Percentiles rank a stretch among this genome's conserved stretches.
Conservation (phyloP, 176 grass and related monocot species). For the Carex myosuroides region DNA sequence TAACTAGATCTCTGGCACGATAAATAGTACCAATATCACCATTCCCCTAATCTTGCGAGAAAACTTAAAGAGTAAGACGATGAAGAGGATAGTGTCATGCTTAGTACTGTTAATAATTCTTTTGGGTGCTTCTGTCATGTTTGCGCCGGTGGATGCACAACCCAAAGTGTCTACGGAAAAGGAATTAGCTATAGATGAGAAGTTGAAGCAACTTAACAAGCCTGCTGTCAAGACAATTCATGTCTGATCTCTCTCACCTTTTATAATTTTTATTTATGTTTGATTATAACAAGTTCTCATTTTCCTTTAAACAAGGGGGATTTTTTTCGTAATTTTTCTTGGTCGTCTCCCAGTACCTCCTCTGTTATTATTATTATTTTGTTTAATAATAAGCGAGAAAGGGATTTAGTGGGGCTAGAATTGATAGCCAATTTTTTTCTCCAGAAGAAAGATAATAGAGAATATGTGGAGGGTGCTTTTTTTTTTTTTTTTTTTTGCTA, state of each 20-base stretch:
- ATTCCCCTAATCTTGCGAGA: background rate
- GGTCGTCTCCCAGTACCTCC: background rate
- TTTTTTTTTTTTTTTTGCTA: too few relatives aligned
- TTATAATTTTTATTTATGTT: background rate
- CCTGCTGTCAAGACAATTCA: conserved; percentile 24
- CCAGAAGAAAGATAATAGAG: too few relatives aligned
- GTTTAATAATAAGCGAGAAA: background rate
- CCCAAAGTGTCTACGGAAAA: background rate
- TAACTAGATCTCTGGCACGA: background rate
- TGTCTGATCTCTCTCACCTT: background rate
- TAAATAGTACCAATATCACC: background rate
- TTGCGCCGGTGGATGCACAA: background rate
- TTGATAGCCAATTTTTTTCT: too few relatives aligned
- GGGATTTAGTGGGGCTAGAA: background rate
- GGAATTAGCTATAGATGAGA: conserved; percentile 18
- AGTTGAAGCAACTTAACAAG: conserved; percentile 25
- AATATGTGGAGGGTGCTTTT: too few relatives aligned
- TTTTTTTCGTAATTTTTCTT: background rate
- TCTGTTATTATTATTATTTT: too few relatives aligned
- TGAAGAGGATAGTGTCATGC: background rate
- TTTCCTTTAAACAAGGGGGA: too few relatives aligned
- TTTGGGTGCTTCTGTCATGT: background rate
- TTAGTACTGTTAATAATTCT: background rate
- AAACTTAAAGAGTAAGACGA: background rate
- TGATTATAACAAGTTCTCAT: background rate